Conservation (phyloP, 352 stramenopile genomes). For the Phytophthora sojae region DNA sequence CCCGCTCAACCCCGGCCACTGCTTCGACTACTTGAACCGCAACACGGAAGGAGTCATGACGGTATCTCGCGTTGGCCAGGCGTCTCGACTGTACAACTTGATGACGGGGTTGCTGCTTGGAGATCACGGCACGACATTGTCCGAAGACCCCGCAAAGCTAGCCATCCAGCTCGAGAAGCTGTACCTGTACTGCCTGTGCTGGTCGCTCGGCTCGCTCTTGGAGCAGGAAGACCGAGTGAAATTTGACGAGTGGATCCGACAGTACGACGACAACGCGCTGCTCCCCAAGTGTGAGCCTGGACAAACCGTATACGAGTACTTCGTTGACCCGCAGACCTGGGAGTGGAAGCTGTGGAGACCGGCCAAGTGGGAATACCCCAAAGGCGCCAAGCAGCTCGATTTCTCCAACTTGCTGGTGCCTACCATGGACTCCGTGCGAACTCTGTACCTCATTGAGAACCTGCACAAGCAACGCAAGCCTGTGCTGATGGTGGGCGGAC, state of each 20-base stretch:
- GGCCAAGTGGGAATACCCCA: slow-evolving; percentile 96
- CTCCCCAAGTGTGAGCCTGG: slow-evolving; percentile 92
- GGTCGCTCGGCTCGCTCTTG: slow-evolving; percentile 96
- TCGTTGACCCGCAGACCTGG: slow-evolving; percentile 91
- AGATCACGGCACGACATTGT: slow-evolving; percentile 72
- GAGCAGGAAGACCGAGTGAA: slow-evolving; percentile 96
- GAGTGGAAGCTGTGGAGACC: slow-evolving; percentile 97
- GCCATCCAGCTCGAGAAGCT: slow-evolving; percentile 94
- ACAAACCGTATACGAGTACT: slow-evolving; percentile 95
- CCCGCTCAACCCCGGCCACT: slow-evolving; percentile 94
- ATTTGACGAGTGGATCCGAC: slow-evolving; percentile 96
- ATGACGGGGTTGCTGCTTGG: slow-evolving; percentile 93
- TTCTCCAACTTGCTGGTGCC: slow-evolving; percentile 98
- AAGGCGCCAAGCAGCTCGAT: slow-evolving; percentile 93
- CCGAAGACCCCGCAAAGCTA: slow-evolving; percentile 73
- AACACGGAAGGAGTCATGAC: slow-evolving; percentile 95
- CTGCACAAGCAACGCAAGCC: slow-evolving; percentile 95
- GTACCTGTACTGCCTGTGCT: slow-evolving; percentile 97
- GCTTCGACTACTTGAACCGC: slow-evolving; percentile 96
- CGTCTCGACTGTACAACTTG: slow-evolving; percentile 83
- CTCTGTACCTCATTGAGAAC: slow-evolving; percentile 92
- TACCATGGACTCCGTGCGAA: slow-evolving; percentile 98
- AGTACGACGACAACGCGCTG: slow-evolving; percentile 91
- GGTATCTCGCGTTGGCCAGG: slow-evolving; percentile 92
- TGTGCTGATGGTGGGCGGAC: slow-evolving; percentile 96